Conservation (phyloP, 495 filamentous ascomycete genomes). For the Aspergillus kassunensis region DNA sequence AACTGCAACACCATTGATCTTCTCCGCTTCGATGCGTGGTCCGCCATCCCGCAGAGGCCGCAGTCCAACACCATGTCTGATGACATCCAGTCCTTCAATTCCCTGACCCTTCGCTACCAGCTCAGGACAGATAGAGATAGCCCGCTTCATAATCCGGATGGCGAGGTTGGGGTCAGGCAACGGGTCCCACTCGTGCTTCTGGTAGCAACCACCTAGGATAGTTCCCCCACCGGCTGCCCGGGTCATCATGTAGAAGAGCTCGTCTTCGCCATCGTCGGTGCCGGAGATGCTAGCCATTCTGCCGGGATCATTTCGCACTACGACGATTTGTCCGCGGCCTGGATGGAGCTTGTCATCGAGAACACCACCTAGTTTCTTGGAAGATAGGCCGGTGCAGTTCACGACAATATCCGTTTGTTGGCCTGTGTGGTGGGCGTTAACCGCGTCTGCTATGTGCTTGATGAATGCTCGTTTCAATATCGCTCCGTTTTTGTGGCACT, state of each 20-base stretch:
- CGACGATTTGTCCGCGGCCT: constrained; percentile 78
- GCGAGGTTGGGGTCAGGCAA: constrained; percentile 78
- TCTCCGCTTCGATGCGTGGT: constrained; percentile 78
- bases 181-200: constrained; percentile 77
- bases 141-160: constrained; percentile 82
- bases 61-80: constrained; percentile 85
- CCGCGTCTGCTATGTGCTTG: constrained; percentile 70
- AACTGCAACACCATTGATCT: constrained; percentile 62
- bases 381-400: constrained; percentile 82
- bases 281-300: constrained; percentile 69
- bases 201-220: constrained; percentile 83
- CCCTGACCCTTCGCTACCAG: constrained; percentile 70
- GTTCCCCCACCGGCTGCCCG: constrained; percentile 78
- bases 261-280: constrained; percentile 75
- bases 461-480: constrained; percentile 58
- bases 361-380: constrained; percentile 75
- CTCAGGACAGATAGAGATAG: constrained; percentile 65
- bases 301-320: constrained; percentile 78
- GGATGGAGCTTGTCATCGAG: constrained; percentile 71
- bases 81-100: constrained; percentile 73
- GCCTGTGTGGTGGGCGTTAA: constrained; percentile 57
- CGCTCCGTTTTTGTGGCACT: constrained; percentile 68
- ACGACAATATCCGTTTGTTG: constrained; percentile 65
- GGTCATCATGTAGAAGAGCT: constrained; percentile 85
- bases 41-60: constrained; percentile 73